Evolutionary conservation across 345 rosid genomes (phyloP).

Genomic region (Euphorbia pulcherrima): DNA sequence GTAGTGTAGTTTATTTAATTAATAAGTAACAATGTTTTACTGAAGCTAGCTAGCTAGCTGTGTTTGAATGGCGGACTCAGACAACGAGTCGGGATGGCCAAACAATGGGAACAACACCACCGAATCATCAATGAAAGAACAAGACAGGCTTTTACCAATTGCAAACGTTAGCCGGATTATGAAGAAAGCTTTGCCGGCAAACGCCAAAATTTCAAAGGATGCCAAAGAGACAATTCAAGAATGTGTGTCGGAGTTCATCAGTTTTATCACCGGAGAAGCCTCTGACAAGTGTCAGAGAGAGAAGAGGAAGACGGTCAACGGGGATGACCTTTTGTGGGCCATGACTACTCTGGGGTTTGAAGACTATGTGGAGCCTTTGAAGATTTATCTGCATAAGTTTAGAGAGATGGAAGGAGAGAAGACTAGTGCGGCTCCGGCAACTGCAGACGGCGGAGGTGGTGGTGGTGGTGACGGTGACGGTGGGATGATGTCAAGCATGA

Average conservation of each 20-base stretch:
- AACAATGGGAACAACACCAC: constrained; percentile 22
- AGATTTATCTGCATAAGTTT: constrained; percentile 15
- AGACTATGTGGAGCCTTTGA: constrained; percentile 17
- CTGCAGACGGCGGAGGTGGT: neutral
- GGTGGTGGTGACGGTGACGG: neutral
- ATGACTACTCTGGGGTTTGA: constrained; percentile 21
- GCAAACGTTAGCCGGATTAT: constrained; percentile 23
- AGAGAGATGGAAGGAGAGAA: constrained; percentile 23
- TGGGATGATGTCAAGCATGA: neutral
- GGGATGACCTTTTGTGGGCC: constrained; percentile 20
- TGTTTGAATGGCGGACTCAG: neutral
- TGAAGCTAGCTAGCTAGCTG: too few relatives aligned
- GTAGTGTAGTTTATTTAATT: too few relatives aligned
- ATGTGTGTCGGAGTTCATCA: constrained; percentile 24
- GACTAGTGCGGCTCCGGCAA: neutral
- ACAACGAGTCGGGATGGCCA: neutral
- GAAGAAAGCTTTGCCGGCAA: constrained; percentile 19
- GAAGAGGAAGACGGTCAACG: constrained; percentile 22
- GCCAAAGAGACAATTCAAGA: constrained; percentile 18
- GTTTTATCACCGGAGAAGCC: constrained; percentile 21
- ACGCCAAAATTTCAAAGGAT: constrained; percentile 22
- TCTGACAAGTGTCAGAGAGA: constrained; percentile 24
- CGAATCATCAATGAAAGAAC: constrained; percentile 2
- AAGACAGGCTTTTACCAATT: constrained; percentile 14
- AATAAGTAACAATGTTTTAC: too few relatives aligned